Percentiles rank a stretch among this genome's conserved stretches.
These are phyloP conservation scores for Rhizopus sp. DNA, from an alignment of 371 early-diverging fungal genomes.

Conservation along the genomic window DNA sequence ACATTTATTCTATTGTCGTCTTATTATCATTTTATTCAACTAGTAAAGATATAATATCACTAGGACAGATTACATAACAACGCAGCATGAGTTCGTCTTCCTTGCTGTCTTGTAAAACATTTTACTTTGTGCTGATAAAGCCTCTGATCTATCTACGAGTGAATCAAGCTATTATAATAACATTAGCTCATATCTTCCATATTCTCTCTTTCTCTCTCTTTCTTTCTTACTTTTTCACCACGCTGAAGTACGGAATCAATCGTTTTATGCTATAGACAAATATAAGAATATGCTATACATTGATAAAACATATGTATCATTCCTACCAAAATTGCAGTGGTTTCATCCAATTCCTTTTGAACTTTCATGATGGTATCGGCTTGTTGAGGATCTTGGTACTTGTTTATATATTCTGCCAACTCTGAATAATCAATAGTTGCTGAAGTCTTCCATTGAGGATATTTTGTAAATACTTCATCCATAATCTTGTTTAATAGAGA, in stretches of 20 bases:
- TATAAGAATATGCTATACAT: neutral
- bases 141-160: constrained; percentile 90
- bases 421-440: constrained; percentile 64
- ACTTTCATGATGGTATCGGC: constrained; percentile 95
- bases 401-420: constrained; percentile 69
- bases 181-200: neutral
- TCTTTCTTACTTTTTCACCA: constrained; percentile 81
- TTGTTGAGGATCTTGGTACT: constrained; percentile 92
- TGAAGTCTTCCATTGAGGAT: constrained; percentile 62
- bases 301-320: neutral
- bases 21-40: too few relatives aligned
- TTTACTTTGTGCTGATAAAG: constrained; percentile 90
- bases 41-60: too few relatives aligned
- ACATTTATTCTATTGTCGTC: too few relatives aligned
- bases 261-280: constrained; percentile 81
- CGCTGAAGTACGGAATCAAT: constrained; percentile 96
- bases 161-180: constrained; percentile 69
- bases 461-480: constrained; percentile 84
- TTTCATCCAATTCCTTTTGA: constrained; percentile 98
- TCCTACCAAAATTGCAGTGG: constrained; percentile 88
- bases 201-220: too few relatives aligned
- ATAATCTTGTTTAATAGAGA: constrained; percentile 81
- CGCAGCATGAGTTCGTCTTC: constrained; percentile 95
- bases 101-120: constrained; percentile 98
- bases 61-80: constrained; percentile 42